These are phyloP conservation scores for Macroventuria anomochaeta DNA, from an alignment of 2,329 filamentous ascomycete genomes.

Conservation along the genomic window DNA sequence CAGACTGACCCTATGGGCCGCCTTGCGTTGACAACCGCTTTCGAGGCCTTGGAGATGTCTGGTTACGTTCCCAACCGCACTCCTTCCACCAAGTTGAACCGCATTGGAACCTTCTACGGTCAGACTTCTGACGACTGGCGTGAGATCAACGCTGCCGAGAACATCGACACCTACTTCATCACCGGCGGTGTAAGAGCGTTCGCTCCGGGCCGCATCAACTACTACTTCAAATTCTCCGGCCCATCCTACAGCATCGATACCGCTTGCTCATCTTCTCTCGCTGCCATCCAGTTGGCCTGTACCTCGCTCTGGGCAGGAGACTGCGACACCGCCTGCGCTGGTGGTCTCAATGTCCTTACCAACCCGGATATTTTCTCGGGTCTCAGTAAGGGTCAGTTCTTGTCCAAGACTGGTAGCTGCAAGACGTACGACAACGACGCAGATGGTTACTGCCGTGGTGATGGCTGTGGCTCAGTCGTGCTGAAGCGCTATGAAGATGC, in stretches of 20 bases:
- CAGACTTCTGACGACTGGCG: constrained; percentile 79
- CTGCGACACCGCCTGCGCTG: constrained; percentile 80
- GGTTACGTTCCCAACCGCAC: constrained; percentile 77
- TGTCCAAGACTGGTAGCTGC: constrained; percentile 77
- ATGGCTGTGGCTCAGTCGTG: constrained; percentile 75
- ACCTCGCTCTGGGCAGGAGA: constrained; percentile 76
- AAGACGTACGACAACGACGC: constrained; percentile 82
- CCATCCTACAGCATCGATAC: constrained; percentile 77
- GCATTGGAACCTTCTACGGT: constrained; percentile 76
- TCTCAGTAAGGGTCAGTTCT: constrained; percentile 76
- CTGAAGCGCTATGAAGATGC: constrained; percentile 83
- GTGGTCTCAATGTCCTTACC: constrained; percentile 78
- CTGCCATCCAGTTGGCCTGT: constrained; percentile 75
- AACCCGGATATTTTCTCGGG: constrained; percentile 82
- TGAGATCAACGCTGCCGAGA: constrained; percentile 75
- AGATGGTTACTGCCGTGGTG: constrained; percentile 82
- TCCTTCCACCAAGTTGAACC: constrained; percentile 67
- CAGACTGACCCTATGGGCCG: constrained; percentile 85
- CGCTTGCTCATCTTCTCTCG: constrained; percentile 77
- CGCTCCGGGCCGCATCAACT: constrained; percentile 71
- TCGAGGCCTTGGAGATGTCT: constrained; percentile 82
- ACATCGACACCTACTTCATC: constrained; percentile 74
- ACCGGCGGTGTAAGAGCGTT: constrained; percentile 68
- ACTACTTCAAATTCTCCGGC: constrained; percentile 78
- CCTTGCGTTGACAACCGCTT: constrained; percentile 76